These are phyloP conservation scores for Nidula microcarpa DNA, from an alignment of 768 basidiomycete species.

Conservation along the genomic window DNA sequence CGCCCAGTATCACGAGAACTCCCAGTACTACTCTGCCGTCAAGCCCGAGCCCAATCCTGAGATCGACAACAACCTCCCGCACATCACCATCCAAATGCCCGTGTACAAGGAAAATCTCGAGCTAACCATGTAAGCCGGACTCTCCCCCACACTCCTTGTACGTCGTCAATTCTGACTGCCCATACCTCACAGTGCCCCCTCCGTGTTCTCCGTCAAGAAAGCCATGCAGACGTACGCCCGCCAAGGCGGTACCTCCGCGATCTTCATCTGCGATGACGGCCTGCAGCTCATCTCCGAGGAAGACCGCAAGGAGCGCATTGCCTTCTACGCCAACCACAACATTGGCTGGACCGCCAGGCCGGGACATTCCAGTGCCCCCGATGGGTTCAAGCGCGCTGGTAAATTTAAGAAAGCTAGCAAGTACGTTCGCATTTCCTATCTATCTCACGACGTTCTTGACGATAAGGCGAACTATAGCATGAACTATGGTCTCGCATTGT, in stretches of 20 bases:
- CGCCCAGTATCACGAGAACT: conserved; percentile 81
- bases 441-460: background rate
- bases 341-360: conserved; percentile 82
- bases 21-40: conserved; percentile 74
- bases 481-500: conserved; percentile 68
- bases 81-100: conserved; percentile 79
- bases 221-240: conserved; percentile 87
- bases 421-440: conserved; percentile 16
- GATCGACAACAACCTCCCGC: conserved; percentile 67
- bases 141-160: too few relatives aligned
- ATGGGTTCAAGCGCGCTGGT: conserved; percentile 89
- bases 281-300: conserved; percentile 63
- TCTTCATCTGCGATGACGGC: conserved; percentile 84
- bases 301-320: conserved; percentile 60
- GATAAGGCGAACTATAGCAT: conserved; percentile 41
- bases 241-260: conserved; percentile 76
- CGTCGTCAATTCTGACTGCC: too few relatives aligned
- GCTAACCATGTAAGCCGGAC: conserved; percentile 58
- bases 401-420: conserved; percentile 84
- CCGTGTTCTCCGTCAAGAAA: conserved; percentile 76
- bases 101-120: conserved; percentile 84
- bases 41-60: conserved; percentile 64
- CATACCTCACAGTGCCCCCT: conserved; percentile 46
- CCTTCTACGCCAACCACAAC: conserved; percentile 79
- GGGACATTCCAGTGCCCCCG: conserved; percentile 61